Base-by-base conservation (phyloP, 2,329 filamentous ascomycete species). In the Zymoseptoria tritici region DNA sequence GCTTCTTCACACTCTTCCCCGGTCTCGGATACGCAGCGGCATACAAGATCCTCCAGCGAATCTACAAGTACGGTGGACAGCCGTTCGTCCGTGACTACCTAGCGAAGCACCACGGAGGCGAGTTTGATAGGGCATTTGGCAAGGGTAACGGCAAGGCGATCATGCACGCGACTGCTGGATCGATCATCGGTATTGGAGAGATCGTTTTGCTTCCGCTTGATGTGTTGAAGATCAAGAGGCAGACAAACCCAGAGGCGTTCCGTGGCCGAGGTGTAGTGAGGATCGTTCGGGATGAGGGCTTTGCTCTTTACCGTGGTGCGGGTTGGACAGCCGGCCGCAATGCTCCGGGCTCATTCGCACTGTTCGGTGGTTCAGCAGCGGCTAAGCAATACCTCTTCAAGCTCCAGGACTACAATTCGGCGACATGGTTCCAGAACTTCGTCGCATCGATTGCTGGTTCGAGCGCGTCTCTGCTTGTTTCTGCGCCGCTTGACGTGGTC, bases 1-100 rank as follows among this genome's bases (percentile, higher is more conserved):
- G 97, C 76, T 97, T 97, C 77, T 83, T 97, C 72, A 97, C 93
- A 51, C 84, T 99, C 53, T 99, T 99, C 80, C 94, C 94, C 31
- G 94, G 94, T 73, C 84, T 99, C 62, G 94, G 94, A 72, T 99
- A 99, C 76, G 94, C 94, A 60, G 94, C 94, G 59, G 92, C 92
- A 63, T 99, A 99, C 83, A 99, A 99, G 84, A 87, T 97, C 64
- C 85, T 96, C 59, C 94, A 99, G 83, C 84, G 94, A 76, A 86
- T 99, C 74, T 99, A 99, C 84, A 99, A 99, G 80, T 99, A 97
- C 73, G 94, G 94, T 67, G 94, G 94, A 55, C 94, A 99, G 80
- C 94, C 94, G 52, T 90, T 97, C 70, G 92, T 90, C 49, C 88
- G 93, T 57, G 94, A 99, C 78, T 97, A 88, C 77, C 84, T 99